Evolutionary conservation across 495 filamentous ascomycete species (phyloP).

Genomic region (Xylaria longipes): DNA sequence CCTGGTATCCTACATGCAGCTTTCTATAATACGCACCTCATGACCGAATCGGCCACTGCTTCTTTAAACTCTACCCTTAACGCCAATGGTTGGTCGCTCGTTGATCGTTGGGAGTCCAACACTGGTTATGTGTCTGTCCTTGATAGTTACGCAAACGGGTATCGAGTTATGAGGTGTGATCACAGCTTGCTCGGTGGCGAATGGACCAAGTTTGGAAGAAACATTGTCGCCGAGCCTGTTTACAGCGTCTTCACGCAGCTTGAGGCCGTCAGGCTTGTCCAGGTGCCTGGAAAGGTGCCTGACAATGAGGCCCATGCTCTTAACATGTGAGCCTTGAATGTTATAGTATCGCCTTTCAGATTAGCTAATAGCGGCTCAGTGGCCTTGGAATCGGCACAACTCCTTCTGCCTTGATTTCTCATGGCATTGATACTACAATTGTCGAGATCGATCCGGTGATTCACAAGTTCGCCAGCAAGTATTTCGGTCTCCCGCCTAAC

Average conservation of each 20-base stretch:
- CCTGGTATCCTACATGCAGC: slow-evolving; percentile 75
- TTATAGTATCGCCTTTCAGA: not conserved
- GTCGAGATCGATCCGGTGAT: slow-evolving; percentile 94
- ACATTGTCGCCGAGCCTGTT: slow-evolving; percentile 76
- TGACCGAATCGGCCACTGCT: slow-evolving; percentile 55
- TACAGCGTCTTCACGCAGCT: slow-evolving; percentile 93
- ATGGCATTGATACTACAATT: slow-evolving; percentile 89
- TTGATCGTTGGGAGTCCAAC: slow-evolving; percentile 80
- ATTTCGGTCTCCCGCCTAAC: slow-evolving; percentile 80
- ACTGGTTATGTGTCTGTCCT: slow-evolving; percentile 94
- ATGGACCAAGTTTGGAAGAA: slow-evolving; percentile 69
- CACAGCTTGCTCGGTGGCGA: slow-evolving; percentile 95
- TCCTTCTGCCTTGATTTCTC: slow-evolving; percentile 81
- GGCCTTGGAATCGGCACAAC: slow-evolving; percentile 93
- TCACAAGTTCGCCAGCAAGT: slow-evolving; percentile 77
- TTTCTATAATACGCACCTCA: slow-evolving; percentile 74
- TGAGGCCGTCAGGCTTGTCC: slow-evolving; percentile 84
- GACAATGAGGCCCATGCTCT: slow-evolving; percentile 79
- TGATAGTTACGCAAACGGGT: slow-evolving; percentile 71
- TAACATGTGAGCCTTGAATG: slow-evolving; percentile 68
- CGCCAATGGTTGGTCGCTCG: slow-evolving; percentile 62
- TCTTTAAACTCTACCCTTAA: slow-evolving; percentile 69
- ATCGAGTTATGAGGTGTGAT: slow-evolving; percentile 87
- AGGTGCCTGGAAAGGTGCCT: slow-evolving; percentile 57
- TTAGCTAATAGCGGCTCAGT: slow-evolving; percentile 51